Base-by-base conservation (phyloP, 306 rosid genomes). In the Lathyrus sativus region DNA sequence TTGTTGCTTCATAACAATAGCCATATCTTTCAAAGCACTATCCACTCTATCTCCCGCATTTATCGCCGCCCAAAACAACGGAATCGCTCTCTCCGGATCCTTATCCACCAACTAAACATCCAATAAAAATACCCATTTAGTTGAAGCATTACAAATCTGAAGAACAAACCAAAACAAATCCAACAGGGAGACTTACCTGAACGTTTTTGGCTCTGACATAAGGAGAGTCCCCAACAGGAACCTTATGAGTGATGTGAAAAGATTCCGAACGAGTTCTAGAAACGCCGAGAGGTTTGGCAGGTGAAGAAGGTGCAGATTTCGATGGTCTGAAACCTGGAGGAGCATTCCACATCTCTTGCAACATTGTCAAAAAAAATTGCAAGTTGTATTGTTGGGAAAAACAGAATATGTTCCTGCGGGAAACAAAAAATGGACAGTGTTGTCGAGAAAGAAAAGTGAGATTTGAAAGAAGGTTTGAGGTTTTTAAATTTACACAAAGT, bases 1-100 rank as follows among this genome's bases (percentile, higher is more conserved):
- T 74, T 88, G 99, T 61, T 93, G 99, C 77, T 93, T 93, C 99
- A 93, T 93, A 22, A 93, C 99, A 67, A 93, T 93, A 11, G 99
- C 99, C 99, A 93, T 93, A 64, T 93, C 99, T 72, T 93, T 93
- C 54, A 93, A 69, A 71, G 99, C 99, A 80, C 97, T 90, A 11
- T 93, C 99, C 39, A 93, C 99, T 75, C 99, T 88, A 48, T 93
- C 99, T 51, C 99, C 97, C 0, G 99, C 88, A 39, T 93, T 93
- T 48, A 93, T 93, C 59, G 99, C 97, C 1, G 99, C 90, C 99
- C 99, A 93, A 62, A 93, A 93, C 63, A 93, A 75, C 0, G 99
- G 97, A 67, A 95, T 88, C 2, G 97, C 95, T 84, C 87, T 88
- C 76, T 90, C 99, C 1, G 99, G 99, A 61, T 95, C 99, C 92